Evolutionary conservation across 2,329 filamentous ascomycete species (phyloP), one percentile per base, ranked within the genome.

Genomic region (Dothiorella sarmentorum): DNA sequence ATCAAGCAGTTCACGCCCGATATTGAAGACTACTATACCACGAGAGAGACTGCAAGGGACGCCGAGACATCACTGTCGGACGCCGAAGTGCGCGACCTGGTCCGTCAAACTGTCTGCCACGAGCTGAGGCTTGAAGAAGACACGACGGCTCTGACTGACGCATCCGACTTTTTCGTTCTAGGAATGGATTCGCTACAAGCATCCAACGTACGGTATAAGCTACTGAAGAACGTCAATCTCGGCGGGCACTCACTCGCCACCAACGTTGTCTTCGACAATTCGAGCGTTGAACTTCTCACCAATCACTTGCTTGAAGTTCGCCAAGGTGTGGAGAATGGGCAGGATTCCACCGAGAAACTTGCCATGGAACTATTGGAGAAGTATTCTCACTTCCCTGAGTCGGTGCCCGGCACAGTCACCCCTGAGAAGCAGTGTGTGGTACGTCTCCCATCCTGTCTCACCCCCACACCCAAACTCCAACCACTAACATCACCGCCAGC

Each of bases 111-210:
- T n/a, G 35, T 59, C 44, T 24, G 37, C 20, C 20, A 37, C 29
- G 29, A 51, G 44, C 26, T 59, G 31, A 37, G 17, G 9, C 35
- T 53, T 6, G 53, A 37, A 13, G 20, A 57, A 26, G 79, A 82
- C 78, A 82, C 0, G 82, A 82, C n/a, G 76, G 78, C 58, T 75
- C 82, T 55, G 76, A 82, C 58, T 73, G 75, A 15, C 60, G 77
- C 79, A 18, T 75, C 78, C 1, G 84, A 87, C 65, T 82, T 88
- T 64, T 87, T 86, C 63, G 70, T 75, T 0, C 69, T 77, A 1
- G 84, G 84, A 0, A 72, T 86, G 2, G 85, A 87, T 65, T 83
- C 79, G 38, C 68, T 87, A 26, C 80, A 85, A 61, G 80, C 82
- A 1, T 83, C 84, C 20, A 78, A 79, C 56, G 78, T 84, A 60